A percentile compares a stretch with the other conserved stretches of the same genome.
Conservation (phyloP, 108 stramenopile genomes). For the Aurantiochytrium sp. region DNA sequence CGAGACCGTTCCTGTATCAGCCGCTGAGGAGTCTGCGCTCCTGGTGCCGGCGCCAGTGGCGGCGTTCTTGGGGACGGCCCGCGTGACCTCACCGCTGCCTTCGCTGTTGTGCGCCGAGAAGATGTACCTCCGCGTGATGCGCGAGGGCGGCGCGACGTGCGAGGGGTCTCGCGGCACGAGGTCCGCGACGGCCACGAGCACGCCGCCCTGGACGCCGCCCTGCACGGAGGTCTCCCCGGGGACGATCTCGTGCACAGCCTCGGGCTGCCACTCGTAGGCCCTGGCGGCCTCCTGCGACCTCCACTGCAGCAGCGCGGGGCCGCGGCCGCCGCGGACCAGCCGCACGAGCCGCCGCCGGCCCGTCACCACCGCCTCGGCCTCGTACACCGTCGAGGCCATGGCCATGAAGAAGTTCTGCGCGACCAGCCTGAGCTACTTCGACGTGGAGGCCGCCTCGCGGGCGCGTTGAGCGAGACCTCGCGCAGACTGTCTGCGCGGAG, state of each 20-base stretch:
- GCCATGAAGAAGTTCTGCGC: no score
- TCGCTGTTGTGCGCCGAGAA: neutral
- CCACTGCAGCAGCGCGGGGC: neutral
- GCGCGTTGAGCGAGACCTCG: no score
- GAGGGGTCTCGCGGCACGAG: neutral
- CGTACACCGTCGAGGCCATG: neutral
- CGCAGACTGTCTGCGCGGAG: no score
- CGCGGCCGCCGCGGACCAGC: neutral
- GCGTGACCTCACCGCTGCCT: no score
- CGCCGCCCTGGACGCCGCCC: neutral
- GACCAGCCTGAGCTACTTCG: no score
- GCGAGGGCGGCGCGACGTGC: neutral
- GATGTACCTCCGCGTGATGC: neutral
- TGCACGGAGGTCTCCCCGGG: neutral
- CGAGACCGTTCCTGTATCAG: no score
- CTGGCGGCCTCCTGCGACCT: neutral
- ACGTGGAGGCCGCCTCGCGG: no score
- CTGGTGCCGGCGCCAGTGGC: no score
- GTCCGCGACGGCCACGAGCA: neutral
- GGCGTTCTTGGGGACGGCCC: no score
- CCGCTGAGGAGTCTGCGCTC: no score
- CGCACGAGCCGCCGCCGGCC: neutral
- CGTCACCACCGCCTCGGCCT: neutral
- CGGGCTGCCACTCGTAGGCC: neutral
- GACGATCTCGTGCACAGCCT: neutral